Evolutionary conservation across 116 monocot genomes (phyloP), one percentile per base, ranked within the genome.

Genomic region (Trichopus zeylanicus): DNA sequence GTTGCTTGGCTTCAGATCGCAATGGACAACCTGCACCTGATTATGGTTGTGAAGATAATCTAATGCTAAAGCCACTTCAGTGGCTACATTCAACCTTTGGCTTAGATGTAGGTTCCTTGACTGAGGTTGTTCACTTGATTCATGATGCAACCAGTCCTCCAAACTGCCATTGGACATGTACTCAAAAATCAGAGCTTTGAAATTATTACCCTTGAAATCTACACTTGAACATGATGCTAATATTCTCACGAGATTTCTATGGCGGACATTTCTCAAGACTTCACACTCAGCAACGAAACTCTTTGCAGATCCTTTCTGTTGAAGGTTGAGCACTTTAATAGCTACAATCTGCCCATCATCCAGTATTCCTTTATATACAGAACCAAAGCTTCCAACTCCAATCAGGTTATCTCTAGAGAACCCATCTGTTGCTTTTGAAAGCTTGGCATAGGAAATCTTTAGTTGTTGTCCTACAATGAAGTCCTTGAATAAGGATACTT

Each of bases 1-100:
- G 15, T 66, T 66, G 48, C 66, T 66, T 28, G 66, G 66, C 31
- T 56, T 66, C 37, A 66, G 42, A 56, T 66, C 66, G 31, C 56
- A 66, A 48, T 55, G 66, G 47, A 57, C 31, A 57, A 66, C 47
- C 2, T 55, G 29, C 21, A 23, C 24, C 28, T 29, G 19, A 13
- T 47, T 24, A 31, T 66, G 23, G 21, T 66, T 55, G 38, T 66
- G 66, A 31, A 66, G 66, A 66, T 66, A 66, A 7, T 66, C 56
- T 20, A 66, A 1, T 18, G 66, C 66, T 18, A 22, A 56, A 23
- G 55, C 66, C 56, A 66, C 55, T 19, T 57, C 56, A 37, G 13
- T 56, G 6, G 56, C 66, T 29, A 57, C 23, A 19, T 66, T 48
- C 46, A 66, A 22, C 47, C 56, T 55, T 30, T 56, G 66, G 11